Evolutionary conservation across 2,329 filamentous ascomycete genomes (phyloP).

Genomic region (Colletotrichum tanaceti): DNA sequence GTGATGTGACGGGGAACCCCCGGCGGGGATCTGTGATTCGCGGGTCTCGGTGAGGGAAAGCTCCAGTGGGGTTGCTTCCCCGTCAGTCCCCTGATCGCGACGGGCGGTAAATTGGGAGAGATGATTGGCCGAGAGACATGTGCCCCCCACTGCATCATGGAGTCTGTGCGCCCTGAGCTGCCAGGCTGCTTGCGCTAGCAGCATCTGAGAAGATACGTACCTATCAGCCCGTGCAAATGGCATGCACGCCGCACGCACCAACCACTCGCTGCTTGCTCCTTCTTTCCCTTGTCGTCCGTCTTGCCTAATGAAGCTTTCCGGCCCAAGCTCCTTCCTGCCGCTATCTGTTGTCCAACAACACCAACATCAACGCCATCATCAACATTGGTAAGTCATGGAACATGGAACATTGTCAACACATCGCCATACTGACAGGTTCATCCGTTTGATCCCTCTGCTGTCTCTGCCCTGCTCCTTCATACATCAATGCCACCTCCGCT

Average conservation of each 20-base stretch:
- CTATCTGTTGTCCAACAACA: not conserved
- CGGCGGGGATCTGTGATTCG: slow-evolving; percentile 29
- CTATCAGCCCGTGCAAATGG: not conserved
- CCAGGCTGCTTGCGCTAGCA: not conserved
- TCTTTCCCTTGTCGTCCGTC: not conserved
- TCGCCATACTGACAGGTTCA: no score
- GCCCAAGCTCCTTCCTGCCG: slow-evolving; percentile 28
- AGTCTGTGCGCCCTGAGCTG: slow-evolving; percentile 22
- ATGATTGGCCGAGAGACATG: slow-evolving; percentile 43
- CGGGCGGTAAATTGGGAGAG: slow-evolving; percentile 45
- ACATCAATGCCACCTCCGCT: not conserved
- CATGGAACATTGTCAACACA: no score
- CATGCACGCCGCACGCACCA: no score
- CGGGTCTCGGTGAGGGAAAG: slow-evolving; percentile 13
- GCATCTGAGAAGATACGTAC: not conserved
- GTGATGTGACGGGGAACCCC: not conserved
- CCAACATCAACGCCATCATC: no score
- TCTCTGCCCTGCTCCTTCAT: slow-evolving; percentile 4
- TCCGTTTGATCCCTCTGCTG: not conserved
- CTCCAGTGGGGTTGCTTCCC: slow-evolving; percentile 28
- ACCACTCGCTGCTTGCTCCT: not conserved
- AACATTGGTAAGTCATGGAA: no score
- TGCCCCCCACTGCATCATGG: not conserved
- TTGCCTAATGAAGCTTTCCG: slow-evolving; percentile 25
- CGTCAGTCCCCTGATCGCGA: slow-evolving; percentile 31